Evolutionary conservation across 441 rosid species (phyloP), one percentile per base, ranked within the genome.

Genomic region (Syzygium malaccense): DNA sequence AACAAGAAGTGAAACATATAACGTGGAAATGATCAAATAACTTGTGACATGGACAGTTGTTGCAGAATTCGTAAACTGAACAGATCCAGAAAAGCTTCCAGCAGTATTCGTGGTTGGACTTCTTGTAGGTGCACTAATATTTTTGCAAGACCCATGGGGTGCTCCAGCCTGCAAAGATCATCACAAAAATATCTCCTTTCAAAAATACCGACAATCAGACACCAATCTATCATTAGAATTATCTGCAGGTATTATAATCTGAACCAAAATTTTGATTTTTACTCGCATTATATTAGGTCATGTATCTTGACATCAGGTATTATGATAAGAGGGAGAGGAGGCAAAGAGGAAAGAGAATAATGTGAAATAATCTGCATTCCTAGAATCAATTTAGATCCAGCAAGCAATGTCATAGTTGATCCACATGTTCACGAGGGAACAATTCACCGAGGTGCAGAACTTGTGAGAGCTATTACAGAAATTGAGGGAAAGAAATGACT

Each of bases 61-160:
- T 86, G 94, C 91, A 66, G 98, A 94, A 88, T 86, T 94, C n/a
- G 98, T 79, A 91, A 97, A 94, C 91, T 96, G 98, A 91, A 97
- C 95, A 32, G 96, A 96, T 92, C 99, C 99, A 68, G 97, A 91
- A 92, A 95, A 96, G 92, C 94, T 93, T 93, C 97, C 97, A 13
- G 90, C 91, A 32, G 92, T 41, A 79, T 90, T 93, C 57, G 95
- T 93, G 78, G 90, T 85, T 33, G 98, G 97, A 92, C 92, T 86
- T 90, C 93, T 88, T 32, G 91, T 84, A 28, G 97, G 98, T 5
- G 88, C 86, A 51, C 94, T 71, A 88, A 95, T 78, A 86, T 94
- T 95, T 90, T 95, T 96, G 96, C 98, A 97, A 48, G 99, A 92
- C 87, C 99, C 97, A 92, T 91, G 95, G 56, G 99, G 94, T 87